These are phyloP conservation scores for Neoarthrinium moseri DNA, from an alignment of 2,329 filamentous ascomycete species.

Conservation along the genomic window DNA sequence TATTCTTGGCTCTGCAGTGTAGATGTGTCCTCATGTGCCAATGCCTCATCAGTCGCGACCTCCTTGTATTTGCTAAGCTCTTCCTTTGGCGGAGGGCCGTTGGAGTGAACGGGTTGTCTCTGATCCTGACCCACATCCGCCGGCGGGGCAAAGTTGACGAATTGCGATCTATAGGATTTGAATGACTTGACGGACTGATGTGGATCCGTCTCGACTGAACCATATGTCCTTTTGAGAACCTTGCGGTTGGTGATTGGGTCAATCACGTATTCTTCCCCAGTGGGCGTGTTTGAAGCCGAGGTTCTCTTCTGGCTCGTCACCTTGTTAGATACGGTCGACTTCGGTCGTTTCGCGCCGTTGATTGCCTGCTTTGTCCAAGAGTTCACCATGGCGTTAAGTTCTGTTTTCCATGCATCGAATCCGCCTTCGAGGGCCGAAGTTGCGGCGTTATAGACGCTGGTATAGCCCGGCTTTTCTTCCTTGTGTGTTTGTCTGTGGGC, in stretches of 20 bases:
- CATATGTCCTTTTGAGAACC: conserved; percentile 29
- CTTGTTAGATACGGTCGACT: not conserved
- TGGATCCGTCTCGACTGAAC: conserved; percentile 10
- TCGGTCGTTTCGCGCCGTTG: conserved; percentile 4
- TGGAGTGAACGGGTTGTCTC: conserved; percentile 25
- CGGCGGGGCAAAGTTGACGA: conserved; percentile 24
- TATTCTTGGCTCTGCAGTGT: conserved; percentile 27
- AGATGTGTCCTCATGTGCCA: not conserved
- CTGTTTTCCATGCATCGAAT: conserved; percentile 14
- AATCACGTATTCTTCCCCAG: conserved; percentile 40
- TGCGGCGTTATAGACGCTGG: conserved; percentile 6
- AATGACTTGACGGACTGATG: conserved; percentile 29
- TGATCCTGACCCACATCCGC: conserved; percentile 12
- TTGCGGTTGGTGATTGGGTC: conserved; percentile 61
- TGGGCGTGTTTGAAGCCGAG: conserved; percentile 5
- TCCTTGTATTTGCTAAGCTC: conserved; percentile 35
- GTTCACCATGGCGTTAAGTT: conserved; percentile 14
- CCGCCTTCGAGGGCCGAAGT: conserved; percentile 6
- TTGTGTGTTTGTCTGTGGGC: not conserved
- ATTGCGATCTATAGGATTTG: conserved; percentile 33
- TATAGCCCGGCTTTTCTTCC: conserved; percentile 32
- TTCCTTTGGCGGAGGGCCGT: conserved; percentile 30
- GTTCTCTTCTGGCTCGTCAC: conserved; percentile 2
- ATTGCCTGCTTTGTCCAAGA: conserved; percentile 11
- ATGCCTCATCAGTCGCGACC: conserved; percentile 26